These are phyloP conservation scores for Rhizopogon roseolus DNA, from an alignment of 768 basidiomycete genomes.

Conservation along the genomic window DNA sequence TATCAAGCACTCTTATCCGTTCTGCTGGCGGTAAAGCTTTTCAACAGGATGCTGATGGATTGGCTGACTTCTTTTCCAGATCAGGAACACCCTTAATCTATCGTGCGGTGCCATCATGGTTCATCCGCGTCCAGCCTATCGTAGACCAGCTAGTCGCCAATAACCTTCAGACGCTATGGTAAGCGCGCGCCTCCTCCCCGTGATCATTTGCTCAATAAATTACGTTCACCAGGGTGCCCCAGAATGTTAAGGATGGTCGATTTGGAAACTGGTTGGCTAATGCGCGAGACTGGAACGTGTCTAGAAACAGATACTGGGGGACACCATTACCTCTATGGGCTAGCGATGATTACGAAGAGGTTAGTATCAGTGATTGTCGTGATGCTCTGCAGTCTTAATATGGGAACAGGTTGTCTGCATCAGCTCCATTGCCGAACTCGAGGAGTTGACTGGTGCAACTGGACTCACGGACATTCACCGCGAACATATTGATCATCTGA, in stretches of 20 bases:
- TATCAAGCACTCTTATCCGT: constrained; percentile 89
- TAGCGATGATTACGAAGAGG: constrained; percentile 90
- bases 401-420: constrained; percentile 67
- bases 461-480: constrained; percentile 90
- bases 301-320: constrained; percentile 99
- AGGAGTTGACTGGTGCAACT: constrained; percentile 75
- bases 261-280: constrained; percentile 98
- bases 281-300: constrained; percentile 99
- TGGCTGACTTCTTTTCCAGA: constrained; percentile 32
- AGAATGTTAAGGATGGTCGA: constrained; percentile 81
- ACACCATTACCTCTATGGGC: constrained; percentile 97
- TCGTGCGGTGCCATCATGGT: constrained; percentile 95
- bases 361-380: not conserved
- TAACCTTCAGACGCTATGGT: constrained; percentile 91
- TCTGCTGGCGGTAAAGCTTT: constrained; percentile 80
- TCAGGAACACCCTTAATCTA: constrained; percentile 95
- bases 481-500: constrained; percentile 93
- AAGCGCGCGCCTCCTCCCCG: constrained; percentile 9
- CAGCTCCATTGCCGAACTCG: constrained; percentile 84
- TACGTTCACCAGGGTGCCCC: constrained; percentile 72
- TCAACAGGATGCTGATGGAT: not conserved
- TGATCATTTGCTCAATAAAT: constrained; percentile 1
- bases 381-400: not conserved
- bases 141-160: constrained; percentile 85
- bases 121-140: constrained; percentile 82